Base-by-base conservation (phyloP, 2,329 filamentous ascomycete genomes). In the Thelonectria blattea region DNA sequence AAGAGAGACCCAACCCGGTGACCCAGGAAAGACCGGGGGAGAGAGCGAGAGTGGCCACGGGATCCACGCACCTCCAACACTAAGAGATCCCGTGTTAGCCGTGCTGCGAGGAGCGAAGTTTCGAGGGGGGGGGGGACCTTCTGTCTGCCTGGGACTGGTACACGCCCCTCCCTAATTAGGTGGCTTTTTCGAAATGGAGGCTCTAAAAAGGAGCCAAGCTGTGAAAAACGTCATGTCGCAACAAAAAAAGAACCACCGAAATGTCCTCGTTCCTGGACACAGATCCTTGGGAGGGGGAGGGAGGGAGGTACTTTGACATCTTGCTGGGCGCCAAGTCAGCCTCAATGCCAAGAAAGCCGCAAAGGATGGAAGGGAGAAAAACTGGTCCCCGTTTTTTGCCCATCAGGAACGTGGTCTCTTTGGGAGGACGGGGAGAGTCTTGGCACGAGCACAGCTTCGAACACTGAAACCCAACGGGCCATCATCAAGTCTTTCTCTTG, bases 11-110 rank as follows among this genome's bases (percentile, higher is more conserved):
- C 14, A 14, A 37, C 34, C 34, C 34, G 34, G 34, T 37, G 34
- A 37, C 34, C 34, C 27, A 30, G 27, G 27, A 7, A 30, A 10
- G 53, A 17, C 52, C 37, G 34, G 52, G 53, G 53, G 22, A 15
- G 15, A 11, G 32, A 14, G n/a, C n/a, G n/a, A n/a, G n/a, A 14
- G 32, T 34, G 34, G 34, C 34, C 34, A 37, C 34, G 15, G 34
- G 34, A 37, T 37, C 34, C 34, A 37, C 34, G 34, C 12, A 14
- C 15, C 34, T 15, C 34, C 10, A 20, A 51, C 34, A 37, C 56
- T 59, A 59, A 37, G 39, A 18, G 56, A 55, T 59, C 56, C 56
- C 56, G 56, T 59, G 24, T 59, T 59, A 59, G 56, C 56, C 56
- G 56, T 54, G 56, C 45, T 59, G 46, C 37, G 27, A 7, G 5